Percentiles rank a stretch among this genome's conserved stretches.
These are phyloP conservation scores for Rhodomyrtus tomentosa DNA, from an alignment of 345 rosid genomes.

Conservation along the genomic window DNA sequence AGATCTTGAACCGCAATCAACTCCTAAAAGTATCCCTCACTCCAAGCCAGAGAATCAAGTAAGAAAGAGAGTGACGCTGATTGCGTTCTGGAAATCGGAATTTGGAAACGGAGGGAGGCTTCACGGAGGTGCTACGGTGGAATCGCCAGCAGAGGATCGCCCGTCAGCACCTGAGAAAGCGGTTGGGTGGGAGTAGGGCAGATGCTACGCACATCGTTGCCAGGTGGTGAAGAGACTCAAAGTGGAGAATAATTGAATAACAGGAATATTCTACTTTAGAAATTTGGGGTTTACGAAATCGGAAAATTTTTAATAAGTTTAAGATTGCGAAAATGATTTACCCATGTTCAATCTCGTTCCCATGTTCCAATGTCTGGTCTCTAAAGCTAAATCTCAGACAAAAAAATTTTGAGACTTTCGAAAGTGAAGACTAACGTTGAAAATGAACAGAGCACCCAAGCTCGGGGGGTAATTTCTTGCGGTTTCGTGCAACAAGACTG, in stretches of 20 bases:
- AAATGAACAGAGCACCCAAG: no score
- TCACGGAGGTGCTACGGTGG: neutral
- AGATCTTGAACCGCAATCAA: neutral
- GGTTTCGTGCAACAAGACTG: no score
- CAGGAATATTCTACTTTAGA: neutral
- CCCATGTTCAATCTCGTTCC: no score
- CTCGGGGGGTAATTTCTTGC: no score
- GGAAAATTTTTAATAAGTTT: neutral
- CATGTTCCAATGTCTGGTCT: no score
- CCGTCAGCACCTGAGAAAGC: neutral
- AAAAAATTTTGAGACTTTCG: no score
- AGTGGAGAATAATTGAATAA: neutral
- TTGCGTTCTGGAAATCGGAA: neutral
- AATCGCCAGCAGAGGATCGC: neutral
- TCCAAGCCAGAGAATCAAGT: neutral
- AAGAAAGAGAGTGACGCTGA: neutral
- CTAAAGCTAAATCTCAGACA: no score
- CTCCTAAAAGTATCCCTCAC: neutral
- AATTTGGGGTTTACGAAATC: neutral
- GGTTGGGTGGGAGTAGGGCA: neutral
- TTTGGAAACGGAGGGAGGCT: neutral
- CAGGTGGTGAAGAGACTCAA: neutral
- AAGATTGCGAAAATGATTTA: no score
- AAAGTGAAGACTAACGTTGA: no score
- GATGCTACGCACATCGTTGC: neutral